Base-by-base conservation (phyloP, 2,329 filamentous ascomycete genomes). In the Incumbomyces delicatus region DNA sequence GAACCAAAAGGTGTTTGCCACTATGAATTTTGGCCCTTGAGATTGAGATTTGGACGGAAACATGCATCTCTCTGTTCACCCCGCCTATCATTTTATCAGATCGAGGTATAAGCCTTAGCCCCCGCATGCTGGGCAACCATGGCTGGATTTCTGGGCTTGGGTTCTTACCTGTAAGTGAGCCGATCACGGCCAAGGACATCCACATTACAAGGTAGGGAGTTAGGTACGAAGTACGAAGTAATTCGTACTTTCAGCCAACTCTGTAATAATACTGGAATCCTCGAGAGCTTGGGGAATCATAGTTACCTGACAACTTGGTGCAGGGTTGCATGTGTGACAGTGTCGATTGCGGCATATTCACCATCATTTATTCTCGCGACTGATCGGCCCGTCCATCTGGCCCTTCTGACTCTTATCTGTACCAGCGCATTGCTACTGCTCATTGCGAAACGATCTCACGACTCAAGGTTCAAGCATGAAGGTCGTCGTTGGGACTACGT, bases 351-450 rank as follows among this genome's bases (percentile, higher is more conserved):
- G 41, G 31, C 31, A 11, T 35, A 22, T 29, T 22, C 33, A 12
- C 31, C 41, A 8, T 20, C 31, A 13, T 36, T 31, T 11, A 14
- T 44, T 3, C 33, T 48, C 20, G 31, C 38, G 38, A 27, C 47
- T 71, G 73, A 73, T 53, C 68, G 67, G 41, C 71, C 72, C 3
- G 53, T 72, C 12, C 69, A 69, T 52, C 64, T 69, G 6, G 57
- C 63, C 14, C 60, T 69, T 32, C 52, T 70, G 3, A 56, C 65
- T 17, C 68, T 73, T 33, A 62, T 66, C 34, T 57, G 66, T 18
- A 59, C 66, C 8, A 69, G 68, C 7, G 13, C 17, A 2, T 41
- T n/a, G 8, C 29, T 46, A 14, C 17, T 40, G 13, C 4, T 41
- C 6, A 33, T 41, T 16, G 18, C 22, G 16, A 40, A 22, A 35